Evolutionary conservation across 768 basidiomycete genomes (phyloP).

Genomic region (Kwoniella botswanensis): DNA sequence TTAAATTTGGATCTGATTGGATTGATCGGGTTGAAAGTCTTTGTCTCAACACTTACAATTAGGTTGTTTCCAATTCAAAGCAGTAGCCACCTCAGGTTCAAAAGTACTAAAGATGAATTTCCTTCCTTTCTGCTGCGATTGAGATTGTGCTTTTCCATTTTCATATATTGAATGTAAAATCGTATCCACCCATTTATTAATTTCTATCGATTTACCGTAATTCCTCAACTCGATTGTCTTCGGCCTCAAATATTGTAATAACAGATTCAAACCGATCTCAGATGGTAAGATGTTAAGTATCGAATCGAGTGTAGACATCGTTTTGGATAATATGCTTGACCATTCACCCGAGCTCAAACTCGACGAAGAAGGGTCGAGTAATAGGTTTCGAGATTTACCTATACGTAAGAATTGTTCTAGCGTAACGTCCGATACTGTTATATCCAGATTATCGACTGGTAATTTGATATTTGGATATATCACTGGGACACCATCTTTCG

Average conservation of each 20-base stretch:
- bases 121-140: slow-evolving; percentile 62
- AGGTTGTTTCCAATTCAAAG: slow-evolving; percentile 98
- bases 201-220: slow-evolving; percentile 66
- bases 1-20: too few relatives aligned
- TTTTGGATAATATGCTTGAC: slow-evolving; percentile 52
- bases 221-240: slow-evolving; percentile 61
- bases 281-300: slow-evolving; percentile 70
- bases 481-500: slow-evolving; percentile 88
- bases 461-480: slow-evolving; percentile 76
- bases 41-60: slow-evolving; percentile 69
- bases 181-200: slow-evolving; percentile 82
- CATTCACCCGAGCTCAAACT: slow-evolving; percentile 48
- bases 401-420: slow-evolving; percentile 76
- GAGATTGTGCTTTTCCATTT: slow-evolving; percentile 61
- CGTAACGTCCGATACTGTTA: slow-evolving; percentile 84
- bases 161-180: slow-evolving; percentile 83
- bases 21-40: too few relatives aligned
- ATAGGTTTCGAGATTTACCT: slow-evolving; percentile 64
- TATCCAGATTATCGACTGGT: slow-evolving; percentile 72
- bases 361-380: slow-evolving; percentile 30
- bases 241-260: slow-evolving; percentile 75
- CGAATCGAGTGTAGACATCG: slow-evolving; percentile 73
- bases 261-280: slow-evolving; percentile 75
- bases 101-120: slow-evolving; percentile 92
- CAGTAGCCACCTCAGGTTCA: slow-evolving; percentile 84